A percentile compares a stretch with the other conserved stretches of the same genome.
phyloP scores from a whole-genome alignment of 2,329 filamentous ascomycete genomes.

The Talaromyces sp. region DNA sequence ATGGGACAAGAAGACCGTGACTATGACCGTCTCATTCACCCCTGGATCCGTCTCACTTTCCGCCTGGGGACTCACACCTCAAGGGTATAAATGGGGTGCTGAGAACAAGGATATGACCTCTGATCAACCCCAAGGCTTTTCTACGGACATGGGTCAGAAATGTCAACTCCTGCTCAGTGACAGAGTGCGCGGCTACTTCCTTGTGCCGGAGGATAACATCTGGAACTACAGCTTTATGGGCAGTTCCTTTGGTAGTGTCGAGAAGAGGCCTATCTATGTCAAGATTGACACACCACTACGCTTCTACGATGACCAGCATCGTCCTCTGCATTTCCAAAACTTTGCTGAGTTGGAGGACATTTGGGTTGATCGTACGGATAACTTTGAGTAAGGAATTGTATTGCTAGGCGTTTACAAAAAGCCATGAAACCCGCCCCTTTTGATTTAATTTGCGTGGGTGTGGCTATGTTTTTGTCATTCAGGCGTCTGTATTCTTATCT shows the following conservation, averaged over 20 bases:
- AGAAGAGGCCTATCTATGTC: slow-evolving; percentile 89
- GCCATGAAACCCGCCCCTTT: slow-evolving; percentile 11
- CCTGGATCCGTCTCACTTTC: slow-evolving; percentile 93
- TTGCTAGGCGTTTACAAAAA: slow-evolving; percentile 26
- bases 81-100: slow-evolving; percentile 94
- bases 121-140: slow-evolving; percentile 93
- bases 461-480: slow-evolving; percentile 19
- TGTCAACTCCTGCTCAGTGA: slow-evolving; percentile 91
- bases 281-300: slow-evolving; percentile 88
- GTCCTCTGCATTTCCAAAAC: slow-evolving; percentile 93
- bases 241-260: slow-evolving; percentile 78
- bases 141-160: slow-evolving; percentile 89
- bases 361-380: slow-evolving; percentile 90
- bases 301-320: slow-evolving; percentile 91
- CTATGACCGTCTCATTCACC: slow-evolving; percentile 94
- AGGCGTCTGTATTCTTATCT: slow-evolving; percentile 7
- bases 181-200: slow-evolving; percentile 92
- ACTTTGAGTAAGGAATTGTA: slow-evolving; percentile 70
- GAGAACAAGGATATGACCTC: slow-evolving; percentile 92
- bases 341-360: slow-evolving; percentile 97
- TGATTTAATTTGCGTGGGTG: slow-evolving; percentile 7
- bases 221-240: slow-evolving; percentile 99
- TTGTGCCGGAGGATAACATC: slow-evolving; percentile 83
- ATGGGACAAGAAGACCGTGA: slow-evolving; percentile 90
- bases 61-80: slow-evolving; percentile 88